Evolutionary conservation across 2,329 filamentous ascomycete species (phyloP).

Genomic region (Alternaria postmessia): DNA sequence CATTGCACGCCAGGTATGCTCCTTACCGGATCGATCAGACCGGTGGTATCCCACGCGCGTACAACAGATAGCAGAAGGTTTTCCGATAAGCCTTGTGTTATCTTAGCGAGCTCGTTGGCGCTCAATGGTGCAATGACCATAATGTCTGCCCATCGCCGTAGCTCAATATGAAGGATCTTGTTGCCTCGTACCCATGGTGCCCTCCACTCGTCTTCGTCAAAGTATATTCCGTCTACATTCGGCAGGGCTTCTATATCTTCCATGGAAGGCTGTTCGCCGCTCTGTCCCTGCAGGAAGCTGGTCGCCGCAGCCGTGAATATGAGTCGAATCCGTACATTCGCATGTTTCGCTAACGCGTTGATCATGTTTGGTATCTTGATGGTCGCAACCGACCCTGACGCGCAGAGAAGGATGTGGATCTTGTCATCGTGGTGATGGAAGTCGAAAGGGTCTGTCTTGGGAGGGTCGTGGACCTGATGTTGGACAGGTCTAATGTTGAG

Average conservation of each 20-base stretch:
- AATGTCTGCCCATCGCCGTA: conserved; percentile 82
- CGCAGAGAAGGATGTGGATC: conserved; percentile 70
- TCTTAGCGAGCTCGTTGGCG: conserved; percentile 87
- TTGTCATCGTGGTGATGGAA: conserved; percentile 43
- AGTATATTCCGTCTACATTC: conserved; percentile 82
- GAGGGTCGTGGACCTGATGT: conserved; percentile 31
- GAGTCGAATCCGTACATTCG: conserved; percentile 79
- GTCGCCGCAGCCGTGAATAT: conserved; percentile 78
- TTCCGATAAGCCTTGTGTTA: conserved; percentile 79
- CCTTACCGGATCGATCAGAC: conserved; percentile 42
- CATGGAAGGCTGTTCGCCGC: conserved; percentile 76
- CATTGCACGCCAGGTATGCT: conserved; percentile 36
- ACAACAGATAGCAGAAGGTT: conserved; percentile 77
- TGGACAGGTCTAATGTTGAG: conserved; percentile 39
- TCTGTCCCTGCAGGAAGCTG: conserved; percentile 79
- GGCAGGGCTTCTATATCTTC: conserved; percentile 65
- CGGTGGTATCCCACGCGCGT: conserved; percentile 82
- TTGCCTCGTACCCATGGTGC: conserved; percentile 78
- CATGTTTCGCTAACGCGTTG: conserved; percentile 61
- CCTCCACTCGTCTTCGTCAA: conserved; percentile 86
- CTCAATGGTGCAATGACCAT: conserved; percentile 82
- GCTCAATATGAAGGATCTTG: conserved; percentile 89
- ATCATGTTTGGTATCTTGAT: conserved; percentile 72
- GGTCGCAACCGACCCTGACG: conserved; percentile 80
- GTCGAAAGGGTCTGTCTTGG: conserved; percentile 26